Evolutionary conservation across 768 basidiomycete genomes (phyloP), one percentile per base, ranked within the genome.

Genomic region (Hypsizygus marmoreus): DNA sequence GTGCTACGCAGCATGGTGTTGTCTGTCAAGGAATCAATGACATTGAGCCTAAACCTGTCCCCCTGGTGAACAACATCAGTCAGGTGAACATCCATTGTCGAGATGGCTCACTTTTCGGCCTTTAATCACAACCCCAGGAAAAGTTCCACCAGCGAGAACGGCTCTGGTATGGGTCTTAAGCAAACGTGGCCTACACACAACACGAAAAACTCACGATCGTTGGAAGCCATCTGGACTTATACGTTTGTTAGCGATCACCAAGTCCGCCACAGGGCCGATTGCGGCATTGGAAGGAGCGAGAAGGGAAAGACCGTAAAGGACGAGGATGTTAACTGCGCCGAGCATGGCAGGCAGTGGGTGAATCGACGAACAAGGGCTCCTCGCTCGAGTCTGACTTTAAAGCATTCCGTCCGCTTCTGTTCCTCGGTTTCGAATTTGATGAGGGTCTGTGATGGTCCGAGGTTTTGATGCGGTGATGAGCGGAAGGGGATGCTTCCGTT

Each of bases 21-120:
- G 25, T 81, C 74, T 1, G 59, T 67, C 20, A 81, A 60, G n/a
- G 53, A 16, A 46, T 82, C 72, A 7, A 69, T 51, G 16, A 82
- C 76, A 30, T 77, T 75, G 28, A 82, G 53, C 20, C 47, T 43
- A 47, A 77, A 71, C 24, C 50, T 43, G 31, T 70, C 63, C 3
- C 74, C 72, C 64, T 60, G 31, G n/a, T 34, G 19, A 1, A n/a
- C 9, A 34, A 32, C 16, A 20, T 11, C 39, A 40, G n/a, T 13
- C 14, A 24, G 11, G 9, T 32, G 8, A 2, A 34, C 16, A 1
- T 9, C 14, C 24, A 13, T 22, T 3, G 16, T 28, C 10, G 3
- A n/a, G 13, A 28, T 2, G 12, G 10, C 47, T 24, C 11, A 56
- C 64, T 51, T 64, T 64, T 8, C n/a, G 28, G 4, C 55, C 61